phyloP scores from a whole-genome alignment of 2,329 filamentous ascomycete genomes.

The Nectriaceae sp. region DNA sequence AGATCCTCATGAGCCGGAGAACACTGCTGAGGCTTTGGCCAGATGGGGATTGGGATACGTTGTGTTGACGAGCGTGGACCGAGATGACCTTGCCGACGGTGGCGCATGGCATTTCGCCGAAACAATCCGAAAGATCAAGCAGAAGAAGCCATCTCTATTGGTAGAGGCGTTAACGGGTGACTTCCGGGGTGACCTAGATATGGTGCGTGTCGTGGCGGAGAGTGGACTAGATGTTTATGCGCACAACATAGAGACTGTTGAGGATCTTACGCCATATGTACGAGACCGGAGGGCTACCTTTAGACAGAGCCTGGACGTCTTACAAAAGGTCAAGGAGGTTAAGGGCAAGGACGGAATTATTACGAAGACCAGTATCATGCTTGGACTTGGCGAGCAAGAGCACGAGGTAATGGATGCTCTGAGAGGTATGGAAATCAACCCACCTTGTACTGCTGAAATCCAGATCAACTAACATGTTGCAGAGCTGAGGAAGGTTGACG shows the following conservation, averaged over 20 bases:
- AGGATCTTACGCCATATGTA: constrained; percentile 85
- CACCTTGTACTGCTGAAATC: background rate
- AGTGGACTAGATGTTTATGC: constrained; percentile 95
- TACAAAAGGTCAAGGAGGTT: constrained; percentile 79
- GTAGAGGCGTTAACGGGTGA: constrained; percentile 89
- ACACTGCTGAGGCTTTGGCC: constrained; percentile 89
- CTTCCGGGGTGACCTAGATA: constrained; percentile 80
- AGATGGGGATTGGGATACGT: constrained; percentile 96
- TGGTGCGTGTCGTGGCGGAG: constrained; percentile 80
- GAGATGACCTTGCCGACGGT: constrained; percentile 88
- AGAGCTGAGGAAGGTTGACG: constrained; percentile 77
- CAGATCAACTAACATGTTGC: constrained; percentile 15
- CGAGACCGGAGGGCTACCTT: constrained; percentile 89
- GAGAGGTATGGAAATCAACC: constrained; percentile 51
- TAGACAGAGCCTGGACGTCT: constrained; percentile 77
- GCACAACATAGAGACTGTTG: constrained; percentile 95
- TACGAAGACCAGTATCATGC: constrained; percentile 98
- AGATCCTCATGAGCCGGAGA: constrained; percentile 94
- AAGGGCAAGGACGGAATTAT: constrained; percentile 71
- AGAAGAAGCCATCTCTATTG: constrained; percentile 73
- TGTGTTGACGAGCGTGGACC: constrained; percentile 89
- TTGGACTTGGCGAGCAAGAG: constrained; percentile 91
- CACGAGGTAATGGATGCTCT: constrained; percentile 80
- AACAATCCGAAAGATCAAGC: constrained; percentile 92
- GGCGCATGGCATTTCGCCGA: constrained; percentile 90